phyloP scores from a whole-genome alignment of 441 rosid genomes.

The Bocquillonia castaneifolia region DNA sequence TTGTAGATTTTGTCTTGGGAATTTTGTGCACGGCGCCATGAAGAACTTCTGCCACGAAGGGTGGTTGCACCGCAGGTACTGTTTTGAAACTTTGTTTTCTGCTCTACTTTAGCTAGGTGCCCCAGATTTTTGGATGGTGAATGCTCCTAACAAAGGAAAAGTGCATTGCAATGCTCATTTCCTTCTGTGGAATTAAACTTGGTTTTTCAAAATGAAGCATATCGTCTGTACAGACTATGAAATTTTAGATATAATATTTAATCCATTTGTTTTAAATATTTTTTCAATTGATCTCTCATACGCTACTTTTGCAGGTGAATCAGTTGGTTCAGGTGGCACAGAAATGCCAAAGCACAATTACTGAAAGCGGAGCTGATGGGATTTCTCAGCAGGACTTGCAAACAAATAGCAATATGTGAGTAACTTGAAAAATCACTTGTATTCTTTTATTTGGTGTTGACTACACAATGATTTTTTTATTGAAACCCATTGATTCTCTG shows the following conservation, averaged over 20 bases:
- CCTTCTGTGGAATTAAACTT: neutral
- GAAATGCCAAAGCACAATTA: conserved; percentile 88
- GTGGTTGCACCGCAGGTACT: conserved; percentile 95
- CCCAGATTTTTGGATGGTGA: neutral
- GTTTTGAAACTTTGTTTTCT: conserved; percentile 4
- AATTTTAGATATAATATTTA: neutral
- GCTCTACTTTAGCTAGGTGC: conserved; percentile 4
- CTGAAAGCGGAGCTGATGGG: conserved; percentile 90
- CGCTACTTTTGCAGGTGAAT: conserved; percentile 57
- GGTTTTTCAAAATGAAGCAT: neutral
- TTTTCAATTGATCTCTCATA: neutral
- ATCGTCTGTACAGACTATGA: neutral
- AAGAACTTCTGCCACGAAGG: conserved; percentile 94
- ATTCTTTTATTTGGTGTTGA: neutral
- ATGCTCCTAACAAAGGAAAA: neutral
- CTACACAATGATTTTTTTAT: neutral
- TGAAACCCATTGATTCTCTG: neutral
- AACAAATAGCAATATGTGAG: conserved; percentile 89
- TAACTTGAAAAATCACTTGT: conserved; percentile 10
- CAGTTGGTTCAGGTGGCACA: conserved; percentile 93
- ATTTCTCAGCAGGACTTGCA: conserved; percentile 85
- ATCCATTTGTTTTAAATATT: neutral
- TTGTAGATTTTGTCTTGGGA: conserved; percentile 93
- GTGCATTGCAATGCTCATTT: neutral
- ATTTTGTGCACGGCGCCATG: conserved; percentile 90